Evolutionary conservation across 768 basidiomycete genomes (phyloP).

Genomic region (Clitopilus hobsonii): DNA sequence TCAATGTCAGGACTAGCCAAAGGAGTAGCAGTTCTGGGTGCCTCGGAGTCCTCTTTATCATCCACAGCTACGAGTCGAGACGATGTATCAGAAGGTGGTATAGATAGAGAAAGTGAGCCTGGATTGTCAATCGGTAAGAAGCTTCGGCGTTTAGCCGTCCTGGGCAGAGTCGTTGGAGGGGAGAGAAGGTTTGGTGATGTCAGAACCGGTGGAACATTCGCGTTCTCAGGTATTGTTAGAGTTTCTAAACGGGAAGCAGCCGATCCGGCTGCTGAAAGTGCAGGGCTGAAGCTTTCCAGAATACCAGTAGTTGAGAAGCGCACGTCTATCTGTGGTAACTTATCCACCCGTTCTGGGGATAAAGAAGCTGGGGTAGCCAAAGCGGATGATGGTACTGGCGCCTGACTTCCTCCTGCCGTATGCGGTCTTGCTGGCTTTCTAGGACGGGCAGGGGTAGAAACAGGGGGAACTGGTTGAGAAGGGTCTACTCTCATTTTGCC

Average conservation of each 20-base stretch:
- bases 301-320: conserved; percentile 69
- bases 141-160: conserved; percentile 72
- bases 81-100: conserved; percentile 61
- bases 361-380: conserved; percentile 17
- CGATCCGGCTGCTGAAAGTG: conserved; percentile 24
- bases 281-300: conserved; percentile 41
- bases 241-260: conserved; percentile 17
- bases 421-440: conserved; percentile 23
- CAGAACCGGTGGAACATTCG: conserved; percentile 18
- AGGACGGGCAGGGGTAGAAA: conserved; percentile 28
- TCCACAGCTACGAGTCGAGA: conserved; percentile 41
- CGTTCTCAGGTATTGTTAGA: conserved; percentile 17
- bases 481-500: conserved; percentile 78
- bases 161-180: conserved; percentile 38
- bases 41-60: conserved; percentile 28
- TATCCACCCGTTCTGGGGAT: conserved; percentile 30
- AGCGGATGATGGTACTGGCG: conserved; percentile 18
- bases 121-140: conserved; percentile 84
- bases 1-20: conserved; percentile 23
- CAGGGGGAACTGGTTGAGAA: conserved; percentile 28
- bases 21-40: conserved; percentile 39
- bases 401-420: conserved; percentile 19
- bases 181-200: conserved; percentile 33
- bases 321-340: conserved; percentile 60
- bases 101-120: conserved; percentile 43